Evolutionary conservation across 176 grass and related monocot genomes (phyloP), one percentile per base, ranked within the genome.

Genomic region (Puya raimondii): DNA sequence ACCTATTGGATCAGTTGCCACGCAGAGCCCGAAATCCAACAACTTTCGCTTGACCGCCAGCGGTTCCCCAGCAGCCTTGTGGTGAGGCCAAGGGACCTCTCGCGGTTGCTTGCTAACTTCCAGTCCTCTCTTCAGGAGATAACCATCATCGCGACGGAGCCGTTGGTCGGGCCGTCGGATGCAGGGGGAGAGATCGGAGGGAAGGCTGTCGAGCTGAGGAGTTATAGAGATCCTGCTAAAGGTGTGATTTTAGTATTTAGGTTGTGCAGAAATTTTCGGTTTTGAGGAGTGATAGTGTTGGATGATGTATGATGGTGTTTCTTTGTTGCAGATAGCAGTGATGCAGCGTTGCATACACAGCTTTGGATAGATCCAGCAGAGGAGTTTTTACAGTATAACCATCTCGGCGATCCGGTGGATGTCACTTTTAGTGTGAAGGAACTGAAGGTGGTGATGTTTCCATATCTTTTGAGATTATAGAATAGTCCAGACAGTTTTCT

Each of bases 51-150:
- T 11, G 94, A 90, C 69, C 75, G 84, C 51, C 51, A 54, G 58
- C 63, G 65, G 10, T 97, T 90, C 74, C 84, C 86, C 9, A 97
- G 93, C 53, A 88, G 64, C 73, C 81, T 97, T 22, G 72, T 78
- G 52, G 85, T 92, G 21, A 76, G 86, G 61, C 89, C 93, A 1
- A 81, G 81, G 9, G 93, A 97, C 63, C 81, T 97, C 42, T 17
- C 86, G 10, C 74, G 89, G 59, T 80, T 97, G 71, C 86, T 99
- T 48, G 87, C 88, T 53, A 93, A 97, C 64, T 97, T 97, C 72
- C 94, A 97, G 72, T 93, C 89, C 27, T 97, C 86, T 25, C 80
- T 97, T 49, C 94, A 97, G 72, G 94, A 97, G 74, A 88, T 97
- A 66, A 97, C 89, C 1, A 50, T 97, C 12, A 86, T 97, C 15